Evolutionary conservation across 768 basidiomycete species (phyloP).

Genomic region (Paxillus involutus): DNA sequence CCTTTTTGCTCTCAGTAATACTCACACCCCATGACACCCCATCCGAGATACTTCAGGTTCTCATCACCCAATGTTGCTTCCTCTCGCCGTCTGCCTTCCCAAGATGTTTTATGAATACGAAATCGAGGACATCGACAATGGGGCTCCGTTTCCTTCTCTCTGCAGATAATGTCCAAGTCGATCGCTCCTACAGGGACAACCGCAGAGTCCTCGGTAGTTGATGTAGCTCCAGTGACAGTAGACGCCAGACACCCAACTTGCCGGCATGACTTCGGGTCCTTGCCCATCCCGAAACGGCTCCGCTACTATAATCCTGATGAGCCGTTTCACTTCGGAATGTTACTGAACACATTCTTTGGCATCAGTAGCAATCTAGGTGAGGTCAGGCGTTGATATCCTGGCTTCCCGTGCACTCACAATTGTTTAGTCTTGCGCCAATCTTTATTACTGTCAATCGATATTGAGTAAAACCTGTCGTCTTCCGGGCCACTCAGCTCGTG

Average conservation of each 20-base stretch:
- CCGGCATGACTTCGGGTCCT: conserved; percentile 49
- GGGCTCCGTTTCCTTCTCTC: conserved; percentile 1
- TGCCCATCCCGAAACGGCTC: conserved; percentile 58
- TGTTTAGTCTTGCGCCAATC: conserved; percentile 51
- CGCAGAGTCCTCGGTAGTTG: no score
- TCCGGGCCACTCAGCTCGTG: background rate
- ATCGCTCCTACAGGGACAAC: background rate
- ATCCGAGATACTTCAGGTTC: background rate
- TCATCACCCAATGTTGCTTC: background rate
- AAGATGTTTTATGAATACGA: conserved; percentile 3
- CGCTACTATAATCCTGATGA: conserved; percentile 50
- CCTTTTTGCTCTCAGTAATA: background rate
- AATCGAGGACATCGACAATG: background rate
- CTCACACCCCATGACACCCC: conserved; percentile 1
- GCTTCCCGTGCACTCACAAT: background rate
- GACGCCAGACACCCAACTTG: background rate
- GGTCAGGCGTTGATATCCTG: background rate
- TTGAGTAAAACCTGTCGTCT: conserved; percentile 46
- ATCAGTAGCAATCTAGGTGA: conserved; percentile 49
- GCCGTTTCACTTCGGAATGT: conserved; percentile 47
- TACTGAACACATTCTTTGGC: conserved; percentile 61
- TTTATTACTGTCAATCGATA: conserved; percentile 80
- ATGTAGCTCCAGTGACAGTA: no score
- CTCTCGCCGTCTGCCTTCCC: background rate
- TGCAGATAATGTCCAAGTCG: conserved; percentile 1